Evolutionary conservation across 2,329 filamentous ascomycete species (phyloP).

Genomic region (Hyphodiscus sp.): DNA sequence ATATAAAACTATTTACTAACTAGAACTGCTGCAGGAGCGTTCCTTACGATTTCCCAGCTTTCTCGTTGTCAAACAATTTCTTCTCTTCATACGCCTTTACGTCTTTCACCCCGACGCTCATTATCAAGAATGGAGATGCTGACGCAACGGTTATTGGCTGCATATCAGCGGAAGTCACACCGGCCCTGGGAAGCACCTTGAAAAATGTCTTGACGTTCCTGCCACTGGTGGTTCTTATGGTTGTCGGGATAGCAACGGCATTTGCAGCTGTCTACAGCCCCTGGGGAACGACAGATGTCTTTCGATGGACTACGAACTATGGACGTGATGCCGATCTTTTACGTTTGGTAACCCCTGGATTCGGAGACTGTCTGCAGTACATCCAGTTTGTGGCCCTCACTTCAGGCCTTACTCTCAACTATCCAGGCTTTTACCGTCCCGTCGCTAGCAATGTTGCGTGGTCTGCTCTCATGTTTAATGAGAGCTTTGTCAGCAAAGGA

Average conservation of each 20-base stretch:
- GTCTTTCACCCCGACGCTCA: constrained; percentile 68
- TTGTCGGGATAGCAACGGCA: constrained; percentile 76
- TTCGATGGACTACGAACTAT: constrained; percentile 97
- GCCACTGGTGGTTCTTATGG: constrained; percentile 69
- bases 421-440: constrained; percentile 92
- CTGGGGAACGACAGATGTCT: constrained; percentile 86
- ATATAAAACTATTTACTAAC: constrained; percentile 3
- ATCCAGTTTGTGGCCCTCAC: constrained; percentile 88
- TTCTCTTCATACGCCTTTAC: constrained; percentile 79
- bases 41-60: constrained; percentile 55
- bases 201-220: constrained; percentile 67
- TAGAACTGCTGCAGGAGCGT: constrained; percentile 26
- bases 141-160: constrained; percentile 64
- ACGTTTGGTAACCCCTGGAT: constrained; percentile 88
- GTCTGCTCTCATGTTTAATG: constrained; percentile 89
- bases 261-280: constrained; percentile 84
- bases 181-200: constrained; percentile 65
- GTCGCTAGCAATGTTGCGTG: constrained; percentile 81
- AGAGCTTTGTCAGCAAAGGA: constrained; percentile 71
- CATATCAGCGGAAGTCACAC: constrained; percentile 75
- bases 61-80: constrained; percentile 69
- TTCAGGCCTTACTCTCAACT: constrained; percentile 78
- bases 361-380: constrained; percentile 94
- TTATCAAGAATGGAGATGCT: constrained; percentile 68
- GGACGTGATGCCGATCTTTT: constrained; percentile 88